These are phyloP conservation scores for Diaporthe caulivora DNA, from an alignment of 2,329 filamentous ascomycete species.

Conservation along the genomic window DNA sequence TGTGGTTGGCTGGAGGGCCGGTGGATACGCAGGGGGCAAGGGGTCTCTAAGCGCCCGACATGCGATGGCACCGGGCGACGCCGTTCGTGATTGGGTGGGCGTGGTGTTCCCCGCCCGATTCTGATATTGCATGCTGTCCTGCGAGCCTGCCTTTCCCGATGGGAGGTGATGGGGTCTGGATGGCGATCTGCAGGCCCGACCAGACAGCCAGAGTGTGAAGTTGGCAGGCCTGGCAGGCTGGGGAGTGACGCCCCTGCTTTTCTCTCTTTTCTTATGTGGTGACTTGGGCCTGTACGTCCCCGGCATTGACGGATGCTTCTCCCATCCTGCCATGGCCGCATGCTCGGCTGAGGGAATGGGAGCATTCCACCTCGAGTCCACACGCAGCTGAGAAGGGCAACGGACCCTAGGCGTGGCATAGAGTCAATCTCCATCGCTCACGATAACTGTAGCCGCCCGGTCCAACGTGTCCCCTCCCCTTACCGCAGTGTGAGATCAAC, in stretches of 20 bases:
- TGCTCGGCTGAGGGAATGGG: slow-evolving; percentile 1
- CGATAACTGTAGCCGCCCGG: neutral
- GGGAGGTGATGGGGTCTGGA: slow-evolving; percentile 9
- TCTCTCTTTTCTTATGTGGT: neutral
- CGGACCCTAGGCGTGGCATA: neutral
- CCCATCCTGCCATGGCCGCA: slow-evolving; percentile 13
- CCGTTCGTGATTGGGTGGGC: slow-evolving; percentile 35
- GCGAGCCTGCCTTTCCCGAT: neutral
- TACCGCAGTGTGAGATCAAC: neutral
- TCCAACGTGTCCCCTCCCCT: neutral
- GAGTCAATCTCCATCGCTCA: neutral
- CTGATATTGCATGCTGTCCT: slow-evolving; percentile 28
- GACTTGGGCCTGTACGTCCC: too few species aligned
- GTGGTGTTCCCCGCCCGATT: slow-evolving; percentile 26
- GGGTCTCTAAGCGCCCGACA: slow-evolving; percentile 41
- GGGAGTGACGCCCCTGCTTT: neutral
- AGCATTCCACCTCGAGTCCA: neutral
- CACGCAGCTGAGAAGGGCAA: neutral
- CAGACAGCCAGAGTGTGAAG: neutral
- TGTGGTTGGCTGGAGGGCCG: slow-evolving; percentile 56
- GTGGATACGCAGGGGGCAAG: slow-evolving; percentile 46
- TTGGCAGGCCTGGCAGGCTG: too few species aligned
- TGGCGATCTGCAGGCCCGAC: slow-evolving; percentile 33
- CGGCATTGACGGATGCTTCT: slow-evolving; percentile 9
- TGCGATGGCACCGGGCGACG: slow-evolving; percentile 21